phyloP scores from a whole-genome alignment of 768 basidiomycete species.

The Suillus tomentosus region DNA sequence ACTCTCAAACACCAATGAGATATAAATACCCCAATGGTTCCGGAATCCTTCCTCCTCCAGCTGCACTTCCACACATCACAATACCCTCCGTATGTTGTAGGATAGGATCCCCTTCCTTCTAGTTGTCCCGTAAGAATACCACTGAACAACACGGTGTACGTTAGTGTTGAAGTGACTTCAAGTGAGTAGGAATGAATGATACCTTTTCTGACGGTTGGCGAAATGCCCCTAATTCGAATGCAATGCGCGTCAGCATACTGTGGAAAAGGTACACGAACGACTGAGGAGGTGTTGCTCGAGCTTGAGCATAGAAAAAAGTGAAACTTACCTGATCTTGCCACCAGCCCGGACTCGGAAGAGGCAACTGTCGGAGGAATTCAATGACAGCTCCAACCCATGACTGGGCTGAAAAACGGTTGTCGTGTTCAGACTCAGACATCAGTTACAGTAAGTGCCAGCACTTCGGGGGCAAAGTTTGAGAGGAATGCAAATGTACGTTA shows the following conservation, averaged over 20 bases:
- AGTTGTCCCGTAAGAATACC: constrained; percentile 17
- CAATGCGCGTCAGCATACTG: background rate
- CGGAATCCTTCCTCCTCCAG: constrained; percentile 22
- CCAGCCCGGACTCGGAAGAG: background rate
- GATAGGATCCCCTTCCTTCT: constrained; percentile 8
- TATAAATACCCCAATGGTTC: background rate
- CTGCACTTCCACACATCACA: constrained; percentile 20
- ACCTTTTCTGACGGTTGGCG: background rate
- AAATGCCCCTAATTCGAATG: constrained; percentile 2
- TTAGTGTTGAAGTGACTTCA: background rate
- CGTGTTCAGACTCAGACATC: background rate
- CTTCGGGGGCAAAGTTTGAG: background rate
- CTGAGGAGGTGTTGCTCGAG: background rate
- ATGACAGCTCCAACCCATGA: background rate
- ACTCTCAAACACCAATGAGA: background rate
- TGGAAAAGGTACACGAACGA: background rate
- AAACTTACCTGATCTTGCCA: constrained; percentile 6
- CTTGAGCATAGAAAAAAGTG: background rate
- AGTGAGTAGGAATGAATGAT: background rate
- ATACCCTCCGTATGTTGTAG: constrained; percentile 12
- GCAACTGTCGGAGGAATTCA: background rate
- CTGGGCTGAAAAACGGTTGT: background rate
- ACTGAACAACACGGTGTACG: background rate
- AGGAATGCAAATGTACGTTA: no score
- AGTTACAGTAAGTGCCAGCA: background rate